Evolutionary conservation across 192 early-diverging fungal species (phyloP).

Genomic region (Obelidium mucronatum): DNA sequence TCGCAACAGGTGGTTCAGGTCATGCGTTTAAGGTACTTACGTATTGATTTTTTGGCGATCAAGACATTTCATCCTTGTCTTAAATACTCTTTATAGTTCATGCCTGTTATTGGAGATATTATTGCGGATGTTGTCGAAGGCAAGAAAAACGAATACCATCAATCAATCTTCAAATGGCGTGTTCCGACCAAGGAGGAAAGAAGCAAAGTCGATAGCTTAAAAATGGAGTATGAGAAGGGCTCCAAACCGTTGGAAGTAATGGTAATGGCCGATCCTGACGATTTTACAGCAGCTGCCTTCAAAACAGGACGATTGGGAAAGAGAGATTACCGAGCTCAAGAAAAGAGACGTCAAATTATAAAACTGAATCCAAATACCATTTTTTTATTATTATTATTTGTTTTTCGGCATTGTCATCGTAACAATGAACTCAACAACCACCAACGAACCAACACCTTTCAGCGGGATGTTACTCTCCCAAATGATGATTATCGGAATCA

Average conservation of each 20-base stretch:
- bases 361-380: no score
- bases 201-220: background rate
- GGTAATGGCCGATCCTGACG: background rate
- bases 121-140: slow-evolving; percentile 56
- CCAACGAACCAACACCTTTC: no score
- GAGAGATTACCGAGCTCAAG: no score
- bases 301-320: background rate
- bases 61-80: no score
- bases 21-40: slow-evolving; percentile 57
- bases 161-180: slow-evolving; percentile 22
- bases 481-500: background rate
- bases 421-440: no score
- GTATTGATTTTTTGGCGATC: background rate
- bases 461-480: no score
- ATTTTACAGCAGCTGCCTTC: background rate
- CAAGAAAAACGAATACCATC: background rate
- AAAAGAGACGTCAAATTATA: no score
- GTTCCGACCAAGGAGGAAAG: no score
- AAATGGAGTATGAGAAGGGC: background rate
- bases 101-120: slow-evolving; percentile 58
- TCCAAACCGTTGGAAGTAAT: background rate
- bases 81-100: no score
- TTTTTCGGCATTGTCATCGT: no score
- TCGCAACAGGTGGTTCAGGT: slow-evolving; percentile 66
- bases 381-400: no score